Conservation (phyloP, 371 early-diverging fungal species). For the Funneliformis caledonium region DNA sequence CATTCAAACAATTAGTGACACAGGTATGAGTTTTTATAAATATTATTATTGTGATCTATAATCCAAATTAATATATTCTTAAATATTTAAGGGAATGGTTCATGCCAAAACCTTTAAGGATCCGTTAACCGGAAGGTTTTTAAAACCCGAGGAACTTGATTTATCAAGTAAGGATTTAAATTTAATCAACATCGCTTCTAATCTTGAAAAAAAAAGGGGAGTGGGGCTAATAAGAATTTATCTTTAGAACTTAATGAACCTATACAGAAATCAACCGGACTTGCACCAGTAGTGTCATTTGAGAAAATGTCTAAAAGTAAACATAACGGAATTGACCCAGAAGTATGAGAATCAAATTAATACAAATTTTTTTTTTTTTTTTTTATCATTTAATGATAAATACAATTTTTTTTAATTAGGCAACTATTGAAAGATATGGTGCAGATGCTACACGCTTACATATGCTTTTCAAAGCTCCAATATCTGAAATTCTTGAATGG, state of each 20-base stretch:
- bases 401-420: conserved; percentile 44
- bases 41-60: background rate
- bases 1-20: conserved; percentile 83
- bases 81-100: conserved; percentile 86
- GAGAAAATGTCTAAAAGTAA: conserved; percentile 98
- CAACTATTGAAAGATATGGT: conserved; percentile 72
- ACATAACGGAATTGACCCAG: conserved; percentile 92
- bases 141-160: conserved; percentile 80
- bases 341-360: conserved; percentile 47
- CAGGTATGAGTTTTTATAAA: conserved; percentile 56
- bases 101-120: conserved; percentile 86
- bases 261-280: conserved; percentile 66
- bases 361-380: background rate
- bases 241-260: conserved; percentile 57
- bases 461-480: conserved; percentile 90
- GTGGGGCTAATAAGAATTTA: background rate
- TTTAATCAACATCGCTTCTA: background rate
- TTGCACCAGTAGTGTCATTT: conserved; percentile 64
- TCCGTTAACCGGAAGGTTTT: conserved; percentile 75
- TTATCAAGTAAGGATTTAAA: conserved; percentile 49
- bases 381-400: background rate
- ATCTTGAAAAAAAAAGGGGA: background rate
- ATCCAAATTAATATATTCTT: conserved; percentile 1
- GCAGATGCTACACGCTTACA: conserved; percentile 87
- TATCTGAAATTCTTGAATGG: conserved; percentile 90